These are phyloP conservation scores for Colletotrichum sp. DNA, from an alignment of 2,329 filamentous ascomycete species.

Conservation along the genomic window DNA sequence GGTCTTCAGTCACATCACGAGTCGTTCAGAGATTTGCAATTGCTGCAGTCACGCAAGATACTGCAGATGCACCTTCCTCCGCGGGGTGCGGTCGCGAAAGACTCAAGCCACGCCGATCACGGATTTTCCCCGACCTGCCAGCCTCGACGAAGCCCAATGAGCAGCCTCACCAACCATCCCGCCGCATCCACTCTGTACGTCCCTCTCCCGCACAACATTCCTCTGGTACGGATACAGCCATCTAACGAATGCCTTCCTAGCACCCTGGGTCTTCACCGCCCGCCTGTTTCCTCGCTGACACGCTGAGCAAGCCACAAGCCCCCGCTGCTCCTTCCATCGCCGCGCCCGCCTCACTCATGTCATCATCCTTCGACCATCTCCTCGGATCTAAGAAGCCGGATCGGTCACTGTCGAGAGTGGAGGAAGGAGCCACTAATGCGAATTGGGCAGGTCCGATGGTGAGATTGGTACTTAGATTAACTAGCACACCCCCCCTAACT, in stretches of 20 bases:
- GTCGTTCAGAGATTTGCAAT: not conserved
- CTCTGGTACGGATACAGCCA: not conserved
- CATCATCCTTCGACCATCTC: not conserved
- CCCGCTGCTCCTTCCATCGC: not conserved
- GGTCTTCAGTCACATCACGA: not conserved
- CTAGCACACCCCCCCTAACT: too few relatives aligned
- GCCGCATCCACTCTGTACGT: not conserved
- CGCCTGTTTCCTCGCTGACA: not conserved
- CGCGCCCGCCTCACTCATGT: slow-evolving; percentile 5
- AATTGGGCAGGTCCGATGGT: too few relatives aligned
- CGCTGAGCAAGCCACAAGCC: not conserved
- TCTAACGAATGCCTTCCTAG: not conserved
- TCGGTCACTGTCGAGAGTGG: not conserved
- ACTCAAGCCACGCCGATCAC: slow-evolving; percentile 2
- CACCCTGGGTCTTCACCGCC: not conserved
- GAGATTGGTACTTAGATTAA: too few relatives aligned
- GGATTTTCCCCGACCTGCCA: not conserved
- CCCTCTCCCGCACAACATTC: not conserved
- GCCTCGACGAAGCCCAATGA: slow-evolving; percentile 1
- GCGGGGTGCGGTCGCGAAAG: not conserved
- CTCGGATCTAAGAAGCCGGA: not conserved
- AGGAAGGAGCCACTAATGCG: too few relatives aligned
- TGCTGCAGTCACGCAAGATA: not conserved
- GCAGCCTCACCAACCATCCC: slow-evolving; percentile 4
- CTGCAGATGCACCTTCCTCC: not conserved